A percentile compares a stretch with the other conserved stretches of the same genome.
These are phyloP conservation scores for Jacaranda mimosifolia DNA, from an alignment of 257 asterid species.

Conservation along the genomic window DNA sequence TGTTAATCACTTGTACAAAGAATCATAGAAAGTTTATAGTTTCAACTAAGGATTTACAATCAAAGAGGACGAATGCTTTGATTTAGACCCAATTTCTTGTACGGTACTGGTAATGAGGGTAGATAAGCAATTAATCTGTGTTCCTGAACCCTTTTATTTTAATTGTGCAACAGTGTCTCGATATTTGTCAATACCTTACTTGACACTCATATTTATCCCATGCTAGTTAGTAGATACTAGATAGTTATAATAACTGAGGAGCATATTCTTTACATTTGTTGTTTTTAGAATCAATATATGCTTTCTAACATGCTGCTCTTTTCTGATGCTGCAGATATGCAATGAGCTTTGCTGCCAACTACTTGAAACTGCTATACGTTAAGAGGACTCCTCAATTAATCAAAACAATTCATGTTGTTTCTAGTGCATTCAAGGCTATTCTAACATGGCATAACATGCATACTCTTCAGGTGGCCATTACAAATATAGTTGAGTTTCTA, in stretches of 20 bases:
- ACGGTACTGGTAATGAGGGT: too few relatives aligned
- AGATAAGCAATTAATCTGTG: too few relatives aligned
- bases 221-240: not conserved
- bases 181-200: too few relatives aligned
- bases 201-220: not conserved
- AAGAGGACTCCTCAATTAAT: conserved; percentile 80
- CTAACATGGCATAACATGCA: conserved; percentile 95
- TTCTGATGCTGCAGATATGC: conserved; percentile 72
- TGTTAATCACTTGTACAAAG: too few relatives aligned
- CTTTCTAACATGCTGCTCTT: conserved; percentile 14
- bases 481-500: not conserved
- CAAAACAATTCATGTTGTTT: conserved; percentile 87
- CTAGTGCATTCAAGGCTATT: conserved; percentile 90
- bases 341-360: conserved; percentile 82
- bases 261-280: not conserved
- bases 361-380: conserved; percentile 73
- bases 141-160: too few relatives aligned
- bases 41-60: too few relatives aligned
- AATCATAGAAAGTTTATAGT: too few relatives aligned
- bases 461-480: conserved; percentile 86
- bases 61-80: too few relatives aligned
- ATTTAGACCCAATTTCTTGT: too few relatives aligned
- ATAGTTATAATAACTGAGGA: not conserved
- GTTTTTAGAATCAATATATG: not conserved
- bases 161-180: too few relatives aligned